Evolutionary conservation across 1,139 yeast genomes (phyloP).

Genomic region (Suhomyces choctaworum): DNA sequence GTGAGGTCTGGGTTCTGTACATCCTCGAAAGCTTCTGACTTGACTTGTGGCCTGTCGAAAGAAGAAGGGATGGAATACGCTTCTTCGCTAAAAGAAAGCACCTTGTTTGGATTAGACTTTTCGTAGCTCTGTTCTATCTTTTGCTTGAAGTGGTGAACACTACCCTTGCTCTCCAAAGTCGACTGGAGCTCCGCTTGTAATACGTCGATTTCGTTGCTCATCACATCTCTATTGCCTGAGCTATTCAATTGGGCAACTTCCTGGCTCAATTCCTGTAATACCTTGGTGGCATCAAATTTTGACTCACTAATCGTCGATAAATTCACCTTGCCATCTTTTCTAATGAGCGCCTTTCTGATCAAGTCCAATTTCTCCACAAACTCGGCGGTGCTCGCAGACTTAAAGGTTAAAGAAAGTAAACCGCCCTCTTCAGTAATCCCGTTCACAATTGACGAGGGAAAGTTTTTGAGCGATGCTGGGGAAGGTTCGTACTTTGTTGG

Average conservation of each 20-base stretch:
- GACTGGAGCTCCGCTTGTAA: slow-evolving; percentile 20
- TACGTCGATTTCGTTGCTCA: slow-evolving; percentile 1
- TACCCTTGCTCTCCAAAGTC: slow-evolving; percentile 17
- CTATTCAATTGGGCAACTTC: slow-evolving; percentile 19
- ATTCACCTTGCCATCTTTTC: slow-evolving; percentile 5
- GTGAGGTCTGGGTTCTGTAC: slow-evolving; percentile 27
- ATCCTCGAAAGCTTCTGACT: slow-evolving; percentile 26
- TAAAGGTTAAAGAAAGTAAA: slow-evolving; percentile 44
- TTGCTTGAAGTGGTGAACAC: slow-evolving; percentile 18
- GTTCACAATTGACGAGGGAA: slow-evolving; percentile 43
- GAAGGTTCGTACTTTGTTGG: slow-evolving; percentile 37
- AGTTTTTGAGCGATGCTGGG: slow-evolving; percentile 34
- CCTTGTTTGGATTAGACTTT: slow-evolving; percentile 17
- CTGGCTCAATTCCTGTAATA: slow-evolving; percentile 20
- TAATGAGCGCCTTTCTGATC: slow-evolving; percentile 20
- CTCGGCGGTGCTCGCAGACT: slow-evolving; percentile 40
- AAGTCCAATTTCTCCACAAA: slow-evolving; percentile 41
- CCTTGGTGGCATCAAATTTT: slow-evolving; percentile 18
- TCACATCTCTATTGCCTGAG: not conserved
- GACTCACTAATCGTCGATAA: slow-evolving; percentile 22
- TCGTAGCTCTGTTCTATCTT: slow-evolving; percentile 20
- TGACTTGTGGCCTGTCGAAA: slow-evolving; percentile 10
- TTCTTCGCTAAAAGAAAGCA: slow-evolving; percentile 17
- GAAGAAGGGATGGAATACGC: slow-evolving; percentile 11
- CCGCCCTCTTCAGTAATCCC: slow-evolving; percentile 50